These are phyloP conservation scores for Silene conica DNA, from an alignment of 148 eudicot species.

Conservation along the genomic window DNA sequence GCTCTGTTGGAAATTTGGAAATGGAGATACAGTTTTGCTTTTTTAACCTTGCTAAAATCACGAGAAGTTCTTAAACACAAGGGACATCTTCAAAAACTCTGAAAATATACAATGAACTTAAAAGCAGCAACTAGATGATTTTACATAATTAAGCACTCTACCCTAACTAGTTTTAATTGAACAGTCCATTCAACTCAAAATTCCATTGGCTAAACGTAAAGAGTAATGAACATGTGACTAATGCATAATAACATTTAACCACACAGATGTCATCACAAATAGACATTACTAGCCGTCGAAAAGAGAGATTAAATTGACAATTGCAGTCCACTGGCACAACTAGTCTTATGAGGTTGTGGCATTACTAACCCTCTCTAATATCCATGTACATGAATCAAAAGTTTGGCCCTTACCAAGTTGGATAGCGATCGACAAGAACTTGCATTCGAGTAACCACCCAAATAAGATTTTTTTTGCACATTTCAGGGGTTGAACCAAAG, in stretches of 20 bases:
- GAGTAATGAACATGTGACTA: neutral
- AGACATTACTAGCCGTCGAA: neutral
- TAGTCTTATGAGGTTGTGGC: neutral
- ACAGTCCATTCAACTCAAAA: neutral
- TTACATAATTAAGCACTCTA: neutral
- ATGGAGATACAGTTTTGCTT: no score
- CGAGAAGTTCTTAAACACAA: neutral
- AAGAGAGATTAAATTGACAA: neutral
- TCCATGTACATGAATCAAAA: neutral
- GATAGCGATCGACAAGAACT: conserved; percentile 83
- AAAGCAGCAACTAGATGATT: neutral
- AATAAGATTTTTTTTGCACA: conserved; percentile 78
- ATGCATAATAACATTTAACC: no score
- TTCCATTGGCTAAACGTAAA: neutral
- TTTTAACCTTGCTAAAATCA: no score
- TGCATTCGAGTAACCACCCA: conserved; percentile 98
- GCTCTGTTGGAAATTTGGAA: neutral
- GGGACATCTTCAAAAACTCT: neutral
- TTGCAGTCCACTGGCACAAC: neutral
- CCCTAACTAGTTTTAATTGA: neutral
- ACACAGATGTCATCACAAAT: neutral
- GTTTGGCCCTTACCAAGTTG: conserved; percentile 66
- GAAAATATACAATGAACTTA: neutral
- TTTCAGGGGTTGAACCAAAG: conserved; percentile 97
- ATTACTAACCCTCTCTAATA: neutral